These are phyloP conservation scores for Annulohypoxylon maeteangense DNA, from an alignment of 495 filamentous ascomycete species.

Conservation along the genomic window DNA sequence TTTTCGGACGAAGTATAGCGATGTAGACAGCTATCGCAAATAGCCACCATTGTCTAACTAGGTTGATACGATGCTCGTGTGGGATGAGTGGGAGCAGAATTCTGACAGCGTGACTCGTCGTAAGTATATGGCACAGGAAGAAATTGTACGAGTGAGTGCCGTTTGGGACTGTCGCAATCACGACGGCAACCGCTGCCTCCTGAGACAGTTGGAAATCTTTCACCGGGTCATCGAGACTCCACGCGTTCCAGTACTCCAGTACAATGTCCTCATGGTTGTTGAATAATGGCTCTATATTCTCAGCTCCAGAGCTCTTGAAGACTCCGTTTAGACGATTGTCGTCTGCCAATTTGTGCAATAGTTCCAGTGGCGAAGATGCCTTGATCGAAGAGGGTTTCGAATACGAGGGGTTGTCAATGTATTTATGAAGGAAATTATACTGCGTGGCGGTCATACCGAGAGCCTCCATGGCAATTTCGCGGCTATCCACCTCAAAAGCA, in stretches of 20 bases:
- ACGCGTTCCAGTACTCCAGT: constrained; percentile 89
- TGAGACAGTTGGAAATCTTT: constrained; percentile 82
- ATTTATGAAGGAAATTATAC: constrained; percentile 81
- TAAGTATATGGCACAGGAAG: constrained; percentile 83
- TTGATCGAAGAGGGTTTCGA: constrained; percentile 62
- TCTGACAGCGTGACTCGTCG: constrained; percentile 85
- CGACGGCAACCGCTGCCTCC: constrained; percentile 74
- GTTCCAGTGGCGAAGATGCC: constrained; percentile 69
- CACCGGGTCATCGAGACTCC: constrained; percentile 70
- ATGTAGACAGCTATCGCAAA: constrained; percentile 82
- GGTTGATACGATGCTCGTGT: constrained; percentile 71
- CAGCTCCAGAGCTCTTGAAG: constrained; percentile 65
- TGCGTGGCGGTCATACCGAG: constrained; percentile 75
- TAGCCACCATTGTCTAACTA: constrained; percentile 91
- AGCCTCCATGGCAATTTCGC: constrained; percentile 86
- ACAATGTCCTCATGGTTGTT: constrained; percentile 73
- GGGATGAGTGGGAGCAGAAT: constrained; percentile 85
- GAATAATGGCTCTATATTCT: constrained; percentile 76
- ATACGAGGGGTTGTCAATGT: constrained; percentile 76
- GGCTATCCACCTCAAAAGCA: constrained; percentile 82
- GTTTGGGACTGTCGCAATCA: constrained; percentile 69
- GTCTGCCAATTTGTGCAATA: constrained; percentile 68
- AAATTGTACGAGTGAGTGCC: constrained; percentile 80
- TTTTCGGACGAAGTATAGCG: constrained; percentile 73
- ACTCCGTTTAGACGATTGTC: constrained; percentile 68